Percentiles rank a stretch among this genome's conserved stretches.
Evolutionary conservation across 2,329 filamentous ascomycete genomes (phyloP).

Genomic region (Niveomyces coronatus): DNA sequence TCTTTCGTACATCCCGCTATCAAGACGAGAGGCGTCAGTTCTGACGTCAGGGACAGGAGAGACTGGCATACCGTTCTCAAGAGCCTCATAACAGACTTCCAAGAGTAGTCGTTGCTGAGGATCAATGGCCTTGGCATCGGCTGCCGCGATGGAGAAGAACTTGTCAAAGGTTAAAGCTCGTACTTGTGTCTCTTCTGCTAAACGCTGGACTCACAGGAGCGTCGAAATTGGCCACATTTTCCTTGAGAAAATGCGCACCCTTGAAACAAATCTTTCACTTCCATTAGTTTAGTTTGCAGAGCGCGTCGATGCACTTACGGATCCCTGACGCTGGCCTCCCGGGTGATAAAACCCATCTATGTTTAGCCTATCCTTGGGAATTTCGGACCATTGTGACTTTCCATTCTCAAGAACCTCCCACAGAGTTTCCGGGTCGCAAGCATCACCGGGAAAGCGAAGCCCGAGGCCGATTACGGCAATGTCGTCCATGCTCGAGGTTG

Average conservation of each 20-base stretch:
- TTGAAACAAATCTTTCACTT: constrained; percentile 31
- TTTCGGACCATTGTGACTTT: constrained; percentile 38
- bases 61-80: constrained; percentile 33
- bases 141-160: constrained; percentile 41
- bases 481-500: constrained; percentile 29
- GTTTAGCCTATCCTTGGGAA: constrained; percentile 39
- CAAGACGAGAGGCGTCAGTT: background rate
- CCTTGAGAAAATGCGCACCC: constrained; percentile 41
- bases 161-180: constrained; percentile 15
- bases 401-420: constrained; percentile 38
- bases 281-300: constrained; percentile 4
- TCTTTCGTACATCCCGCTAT: constrained; percentile 34
- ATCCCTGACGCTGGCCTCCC: constrained; percentile 36
- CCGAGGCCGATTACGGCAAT: constrained; percentile 43
- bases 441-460: constrained; percentile 41
- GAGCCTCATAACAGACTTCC: constrained; percentile 39
- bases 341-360: constrained; percentile 44
- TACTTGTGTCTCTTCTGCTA: too few species aligned
- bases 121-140: constrained; percentile 42
- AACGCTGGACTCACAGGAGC: constrained; percentile 28
- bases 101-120: constrained; percentile 43
- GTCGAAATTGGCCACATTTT: constrained; percentile 37
- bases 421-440: constrained; percentile 30
- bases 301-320: constrained; percentile 23
- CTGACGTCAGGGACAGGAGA: background rate